Evolutionary conservation across 139 green algal genomes (phyloP).

Genomic region (Cymbomonas tetramitiformis): DNA sequence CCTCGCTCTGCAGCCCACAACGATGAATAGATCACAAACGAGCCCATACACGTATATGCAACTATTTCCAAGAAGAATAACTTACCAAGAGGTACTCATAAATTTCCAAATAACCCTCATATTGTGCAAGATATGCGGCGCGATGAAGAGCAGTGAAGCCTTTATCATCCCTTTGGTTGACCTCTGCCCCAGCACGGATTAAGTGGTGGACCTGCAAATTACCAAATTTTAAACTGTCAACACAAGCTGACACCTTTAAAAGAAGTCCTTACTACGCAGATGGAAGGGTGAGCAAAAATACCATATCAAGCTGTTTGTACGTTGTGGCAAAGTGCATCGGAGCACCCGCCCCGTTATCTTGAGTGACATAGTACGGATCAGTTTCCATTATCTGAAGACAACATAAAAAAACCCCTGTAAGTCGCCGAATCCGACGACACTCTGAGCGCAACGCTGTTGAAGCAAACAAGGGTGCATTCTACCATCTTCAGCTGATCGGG

Average conservation of each 20-base stretch:
- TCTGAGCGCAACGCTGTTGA: no score
- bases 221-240: no score
- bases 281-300: no score
- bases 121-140: slow-evolving; percentile 71
- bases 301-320: slow-evolving; percentile 87
- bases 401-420: no score
- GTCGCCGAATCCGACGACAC: no score
- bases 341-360: slow-evolving; percentile 74
- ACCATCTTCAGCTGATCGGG: slow-evolving; percentile 45
- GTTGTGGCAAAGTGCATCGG: slow-evolving; percentile 25
- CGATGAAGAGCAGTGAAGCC: slow-evolving; percentile 80
- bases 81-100: slow-evolving; percentile 91
- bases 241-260: no score
- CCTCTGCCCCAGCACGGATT: slow-evolving; percentile 59
- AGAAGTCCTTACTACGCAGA: no score
- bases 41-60: no score
- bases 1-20: no score
- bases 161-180: slow-evolving; percentile 55
- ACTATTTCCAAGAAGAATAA: no score
- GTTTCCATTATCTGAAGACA: slow-evolving; percentile 50
- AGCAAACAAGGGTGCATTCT: no score
- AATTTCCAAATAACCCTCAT: slow-evolving; percentile 79
- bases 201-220: slow-evolving; percentile 87
- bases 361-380: slow-evolving; percentile 79
- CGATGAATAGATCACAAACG: no score